Evolutionary conservation across 2,329 filamentous ascomycete genomes (phyloP).

Genomic region (Chaetothyriales sp.): DNA sequence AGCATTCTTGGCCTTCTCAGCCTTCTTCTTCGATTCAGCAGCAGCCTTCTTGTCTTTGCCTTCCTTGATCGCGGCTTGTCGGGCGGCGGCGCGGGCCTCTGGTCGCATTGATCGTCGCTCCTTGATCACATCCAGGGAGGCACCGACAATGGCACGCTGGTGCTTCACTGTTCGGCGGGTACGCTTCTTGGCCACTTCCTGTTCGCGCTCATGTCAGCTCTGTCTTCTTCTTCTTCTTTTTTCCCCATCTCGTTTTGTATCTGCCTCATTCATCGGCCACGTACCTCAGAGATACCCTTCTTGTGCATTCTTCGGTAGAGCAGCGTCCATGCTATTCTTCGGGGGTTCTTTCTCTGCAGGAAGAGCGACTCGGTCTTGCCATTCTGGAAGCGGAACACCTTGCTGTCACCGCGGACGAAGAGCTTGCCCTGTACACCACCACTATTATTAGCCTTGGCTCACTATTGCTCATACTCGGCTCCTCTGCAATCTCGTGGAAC

Average conservation of each 20-base stretch:
- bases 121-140: conserved; percentile 99
- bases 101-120: conserved; percentile 90
- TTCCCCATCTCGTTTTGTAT: not conserved
- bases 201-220: conserved; percentile 21
- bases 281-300: conserved; percentile 99
- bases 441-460: not conserved
- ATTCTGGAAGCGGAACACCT: conserved; percentile 99
- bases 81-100: conserved; percentile 85
- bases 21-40: conserved; percentile 85
- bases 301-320: conserved; percentile 98
- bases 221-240: not conserved
- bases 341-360: conserved; percentile 99
- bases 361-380: conserved; percentile 99
- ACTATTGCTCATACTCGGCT: conserved; percentile 1
- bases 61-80: conserved; percentile 81
- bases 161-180: conserved; percentile 94
- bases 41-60: conserved; percentile 97
- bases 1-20: conserved; percentile 93
- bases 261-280: conserved; percentile 21
- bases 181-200: conserved; percentile 99
- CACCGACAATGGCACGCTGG: conserved; percentile 97
- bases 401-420: conserved; percentile 98
- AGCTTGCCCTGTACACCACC: conserved; percentile 66
- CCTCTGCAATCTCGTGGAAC: conserved; percentile 8
- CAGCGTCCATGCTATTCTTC: conserved; percentile 96